Evolutionary conservation across 2,329 filamentous ascomycete species (phyloP).

Genomic region (Paraphoma chrysanthemicola): DNA sequence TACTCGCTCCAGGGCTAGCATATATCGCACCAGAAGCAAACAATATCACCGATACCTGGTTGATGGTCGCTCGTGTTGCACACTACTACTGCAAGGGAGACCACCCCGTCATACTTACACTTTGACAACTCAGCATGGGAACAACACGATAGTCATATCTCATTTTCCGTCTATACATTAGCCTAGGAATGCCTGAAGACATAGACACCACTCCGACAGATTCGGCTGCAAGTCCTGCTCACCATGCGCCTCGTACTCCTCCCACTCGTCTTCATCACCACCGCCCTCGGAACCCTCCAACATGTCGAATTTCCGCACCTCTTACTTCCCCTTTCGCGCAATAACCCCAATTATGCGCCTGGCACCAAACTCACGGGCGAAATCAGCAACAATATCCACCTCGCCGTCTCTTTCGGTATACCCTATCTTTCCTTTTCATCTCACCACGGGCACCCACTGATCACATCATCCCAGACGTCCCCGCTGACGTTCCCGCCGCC

Average conservation of each 20-base stretch:
- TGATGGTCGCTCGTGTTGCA: conserved; percentile 8
- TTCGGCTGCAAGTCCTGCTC: no score
- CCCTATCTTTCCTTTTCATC: not conserved
- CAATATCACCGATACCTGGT: not conserved
- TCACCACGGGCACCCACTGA: no score
- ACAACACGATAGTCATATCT: not conserved
- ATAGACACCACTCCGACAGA: no score
- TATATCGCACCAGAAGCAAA: not conserved
- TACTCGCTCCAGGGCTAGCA: not conserved
- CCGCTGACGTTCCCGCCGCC: conserved; percentile 22
- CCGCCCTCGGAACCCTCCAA: conserved; percentile 18
- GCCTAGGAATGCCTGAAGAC: not conserved
- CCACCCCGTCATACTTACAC: conserved; percentile 1
- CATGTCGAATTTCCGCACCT: conserved; percentile 39
- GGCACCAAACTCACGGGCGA: conserved; percentile 23
- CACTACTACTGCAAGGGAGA: conserved; percentile 15
- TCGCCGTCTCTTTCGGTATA: conserved; percentile 42
- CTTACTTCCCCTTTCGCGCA: conserved; percentile 39
- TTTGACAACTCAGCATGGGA: not conserved
- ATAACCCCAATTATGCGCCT: conserved; percentile 23
- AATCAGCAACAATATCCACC: conserved; percentile 16
- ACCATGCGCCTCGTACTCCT: conserved; percentile 33
- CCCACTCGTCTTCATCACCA: conserved; percentile 22
- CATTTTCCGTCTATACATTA: conserved; percentile 11
- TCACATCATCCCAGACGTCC: conserved; percentile 18